Conservation (phyloP, 2,329 filamentous ascomycete genomes). For the Colletotrichum abscissum region DNA sequence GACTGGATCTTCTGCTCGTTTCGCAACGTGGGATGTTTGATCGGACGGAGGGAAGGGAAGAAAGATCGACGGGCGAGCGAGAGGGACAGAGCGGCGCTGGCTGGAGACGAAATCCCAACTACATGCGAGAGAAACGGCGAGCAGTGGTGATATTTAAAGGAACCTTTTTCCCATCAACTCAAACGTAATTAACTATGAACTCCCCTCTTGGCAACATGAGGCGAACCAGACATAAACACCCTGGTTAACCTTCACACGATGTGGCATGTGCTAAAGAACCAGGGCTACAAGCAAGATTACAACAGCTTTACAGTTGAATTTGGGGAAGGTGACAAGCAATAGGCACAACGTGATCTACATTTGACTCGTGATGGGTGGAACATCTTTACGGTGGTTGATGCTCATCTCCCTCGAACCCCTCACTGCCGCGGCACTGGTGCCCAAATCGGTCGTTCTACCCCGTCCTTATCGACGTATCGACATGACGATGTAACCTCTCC, state of each 20-base stretch:
- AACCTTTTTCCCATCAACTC: neutral
- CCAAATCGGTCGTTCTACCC: neutral
- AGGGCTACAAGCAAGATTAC: neutral
- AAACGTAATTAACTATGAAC: neutral
- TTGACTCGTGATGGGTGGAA: slow-evolving; percentile 13
- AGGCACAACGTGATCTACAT: neutral
- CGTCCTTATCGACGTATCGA: neutral
- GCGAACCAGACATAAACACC: neutral
- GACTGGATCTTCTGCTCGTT: neutral
- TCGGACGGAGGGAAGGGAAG: neutral
- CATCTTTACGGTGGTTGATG: neutral
- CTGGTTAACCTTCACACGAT: neutral
- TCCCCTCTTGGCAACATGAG: neutral
- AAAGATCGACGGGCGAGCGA: neutral
- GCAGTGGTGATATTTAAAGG: neutral
- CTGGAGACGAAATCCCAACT: too few relatives aligned
- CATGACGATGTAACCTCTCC: slow-evolving; percentile 1
- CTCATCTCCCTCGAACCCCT: slow-evolving; percentile 4
- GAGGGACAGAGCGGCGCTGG: neutral
- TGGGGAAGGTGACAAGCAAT: slow-evolving; percentile 21
- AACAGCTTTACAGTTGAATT: neutral
- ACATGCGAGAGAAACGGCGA: neutral
- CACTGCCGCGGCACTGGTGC: neutral
- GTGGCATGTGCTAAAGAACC: neutral
- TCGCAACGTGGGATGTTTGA: neutral